Evolutionary conservation across 2,329 filamentous ascomycete genomes (phyloP).

Genomic region (Chaetomium sp.): DNA sequence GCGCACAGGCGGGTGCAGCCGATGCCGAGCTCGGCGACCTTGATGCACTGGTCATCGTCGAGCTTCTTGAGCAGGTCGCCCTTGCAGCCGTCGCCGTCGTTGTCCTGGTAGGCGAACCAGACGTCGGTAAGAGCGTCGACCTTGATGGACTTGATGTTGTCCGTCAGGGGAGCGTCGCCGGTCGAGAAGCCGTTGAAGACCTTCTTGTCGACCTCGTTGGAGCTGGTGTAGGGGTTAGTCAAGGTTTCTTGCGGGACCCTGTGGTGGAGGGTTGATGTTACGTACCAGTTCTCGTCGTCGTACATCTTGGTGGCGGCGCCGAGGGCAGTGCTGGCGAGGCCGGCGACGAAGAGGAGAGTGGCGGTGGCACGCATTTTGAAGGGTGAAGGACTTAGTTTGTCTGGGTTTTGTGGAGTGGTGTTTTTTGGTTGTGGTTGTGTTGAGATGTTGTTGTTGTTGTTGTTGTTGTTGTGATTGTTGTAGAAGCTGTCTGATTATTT

Average conservation of each 20-base stretch:
- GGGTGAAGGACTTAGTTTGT: not conserved
- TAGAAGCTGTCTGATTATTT: not conserved
- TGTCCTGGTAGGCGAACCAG: not conserved
- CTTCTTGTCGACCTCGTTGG: slow-evolving; percentile 19
- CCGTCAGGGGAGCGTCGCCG: slow-evolving; percentile 34
- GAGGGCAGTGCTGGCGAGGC: slow-evolving; percentile 26
- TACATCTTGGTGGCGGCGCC: slow-evolving; percentile 26
- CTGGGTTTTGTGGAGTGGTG: not conserved
- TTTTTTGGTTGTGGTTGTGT: not conserved
- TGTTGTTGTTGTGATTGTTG: not conserved
- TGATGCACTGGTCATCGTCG: not conserved
- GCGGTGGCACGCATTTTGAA: slow-evolving; percentile 27
- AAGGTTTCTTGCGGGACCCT: not conserved
- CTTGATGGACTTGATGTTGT: slow-evolving; percentile 54
- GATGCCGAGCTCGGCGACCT: not conserved
- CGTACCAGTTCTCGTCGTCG: slow-evolving; percentile 26
- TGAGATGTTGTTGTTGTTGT: not conserved
- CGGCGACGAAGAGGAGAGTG: slow-evolving; percentile 26
- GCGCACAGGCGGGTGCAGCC: not conserved
- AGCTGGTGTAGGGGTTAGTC: slow-evolving; percentile 2
- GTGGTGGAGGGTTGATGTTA: not conserved
- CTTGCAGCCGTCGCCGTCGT: not conserved
- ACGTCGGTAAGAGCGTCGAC: slow-evolving; percentile 36
- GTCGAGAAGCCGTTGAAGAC: slow-evolving; percentile 21
- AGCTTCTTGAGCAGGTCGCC: not conserved